Percentiles rank a stretch among this genome's conserved stretches.
These are phyloP conservation scores for Collybia mongolica DNA, from an alignment of 768 basidiomycete genomes.

Conservation along the genomic window DNA sequence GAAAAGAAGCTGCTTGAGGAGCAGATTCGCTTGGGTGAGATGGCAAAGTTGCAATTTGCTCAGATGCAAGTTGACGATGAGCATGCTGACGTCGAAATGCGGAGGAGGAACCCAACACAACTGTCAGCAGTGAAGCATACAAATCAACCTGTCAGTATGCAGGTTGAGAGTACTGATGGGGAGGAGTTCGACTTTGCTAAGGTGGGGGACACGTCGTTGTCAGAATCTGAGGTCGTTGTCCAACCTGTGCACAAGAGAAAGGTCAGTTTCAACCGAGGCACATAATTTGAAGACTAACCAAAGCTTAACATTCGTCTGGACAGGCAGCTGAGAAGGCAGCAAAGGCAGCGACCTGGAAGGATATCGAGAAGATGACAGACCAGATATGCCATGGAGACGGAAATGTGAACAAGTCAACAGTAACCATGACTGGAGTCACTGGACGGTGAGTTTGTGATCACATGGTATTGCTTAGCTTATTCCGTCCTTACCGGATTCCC, in stretches of 20 bases:
- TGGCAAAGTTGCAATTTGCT: slow-evolving; percentile 4
- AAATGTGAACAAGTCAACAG: slow-evolving; percentile 1
- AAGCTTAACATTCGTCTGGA: not conserved
- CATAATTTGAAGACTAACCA: slow-evolving; percentile 1
- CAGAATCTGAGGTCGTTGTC: not conserved
- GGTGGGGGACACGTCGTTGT: not conserved
- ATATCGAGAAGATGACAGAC: slow-evolving; percentile 11
- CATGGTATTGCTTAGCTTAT: not conserved
- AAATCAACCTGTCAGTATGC: slow-evolving; percentile 1
- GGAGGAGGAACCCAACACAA: not conserved
- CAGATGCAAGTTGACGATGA: slow-evolving; percentile 8
- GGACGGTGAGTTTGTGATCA: slow-evolving; percentile 1
- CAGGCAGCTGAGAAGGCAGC: slow-evolving; percentile 2
- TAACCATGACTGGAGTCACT: not conserved
- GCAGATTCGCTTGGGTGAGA: slow-evolving; percentile 3
- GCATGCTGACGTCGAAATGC: not conserved
- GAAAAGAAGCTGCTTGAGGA: slow-evolving; percentile 5
- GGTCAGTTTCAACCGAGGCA: not conserved
- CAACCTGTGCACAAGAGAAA: not conserved
- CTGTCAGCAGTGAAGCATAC: not conserved
- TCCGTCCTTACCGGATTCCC: not conserved
- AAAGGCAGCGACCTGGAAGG: slow-evolving; percentile 5
- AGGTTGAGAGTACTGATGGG: not conserved
- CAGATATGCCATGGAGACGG: slow-evolving; percentile 4
- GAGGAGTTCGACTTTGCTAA: slow-evolving; percentile 6